A percentile compares a stretch with the other conserved stretches of the same genome.
Conservation (phyloP, 257 asterid species). For the Petunia secreta region DNA sequence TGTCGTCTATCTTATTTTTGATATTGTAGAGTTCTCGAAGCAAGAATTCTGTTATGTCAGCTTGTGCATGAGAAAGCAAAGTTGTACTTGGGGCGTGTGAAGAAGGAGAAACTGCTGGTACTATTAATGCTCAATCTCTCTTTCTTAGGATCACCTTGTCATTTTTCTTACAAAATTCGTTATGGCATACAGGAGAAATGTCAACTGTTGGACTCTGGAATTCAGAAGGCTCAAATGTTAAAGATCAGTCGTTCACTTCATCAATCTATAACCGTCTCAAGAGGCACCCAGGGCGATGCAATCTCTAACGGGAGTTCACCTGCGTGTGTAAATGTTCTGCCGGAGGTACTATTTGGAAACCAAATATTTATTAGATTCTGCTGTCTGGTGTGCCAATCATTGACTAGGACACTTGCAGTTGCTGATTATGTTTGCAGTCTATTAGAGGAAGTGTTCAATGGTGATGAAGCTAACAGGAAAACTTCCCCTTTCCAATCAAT, state of each 20-base stretch:
- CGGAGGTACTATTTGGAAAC: slow-evolving; percentile 22
- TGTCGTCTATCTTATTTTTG: background rate
- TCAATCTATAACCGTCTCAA: slow-evolving; percentile 30
- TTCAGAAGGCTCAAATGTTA: slow-evolving; percentile 56
- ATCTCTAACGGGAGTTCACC: slow-evolving; percentile 37
- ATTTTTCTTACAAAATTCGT: slow-evolving; percentile 29
- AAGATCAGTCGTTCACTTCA: slow-evolving; percentile 42
- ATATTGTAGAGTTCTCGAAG: slow-evolving; percentile 63
- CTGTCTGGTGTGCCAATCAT: slow-evolving; percentile 14
- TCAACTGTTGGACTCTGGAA: slow-evolving; percentile 55
- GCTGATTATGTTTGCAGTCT: slow-evolving; percentile 8
- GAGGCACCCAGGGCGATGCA: slow-evolving; percentile 37
- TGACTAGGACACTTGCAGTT: slow-evolving; percentile 9
- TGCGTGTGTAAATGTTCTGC: slow-evolving; percentile 38
- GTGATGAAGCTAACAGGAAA: background rate
- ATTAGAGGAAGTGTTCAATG: slow-evolving; percentile 22
- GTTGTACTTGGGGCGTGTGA: slow-evolving; percentile 59
- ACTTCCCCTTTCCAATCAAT: slow-evolving; percentile 3
- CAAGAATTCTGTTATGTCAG: slow-evolving; percentile 53
- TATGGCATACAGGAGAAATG: slow-evolving; percentile 62
- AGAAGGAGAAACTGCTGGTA: slow-evolving; percentile 74
- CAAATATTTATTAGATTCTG: slow-evolving; percentile 1
- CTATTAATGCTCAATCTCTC: slow-evolving; percentile 34
- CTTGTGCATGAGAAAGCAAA: slow-evolving; percentile 70
- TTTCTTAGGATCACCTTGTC: background rate